These are phyloP conservation scores for Fusarium robinianum DNA, from an alignment of 2,329 filamentous ascomycete genomes.

Conservation along the genomic window DNA sequence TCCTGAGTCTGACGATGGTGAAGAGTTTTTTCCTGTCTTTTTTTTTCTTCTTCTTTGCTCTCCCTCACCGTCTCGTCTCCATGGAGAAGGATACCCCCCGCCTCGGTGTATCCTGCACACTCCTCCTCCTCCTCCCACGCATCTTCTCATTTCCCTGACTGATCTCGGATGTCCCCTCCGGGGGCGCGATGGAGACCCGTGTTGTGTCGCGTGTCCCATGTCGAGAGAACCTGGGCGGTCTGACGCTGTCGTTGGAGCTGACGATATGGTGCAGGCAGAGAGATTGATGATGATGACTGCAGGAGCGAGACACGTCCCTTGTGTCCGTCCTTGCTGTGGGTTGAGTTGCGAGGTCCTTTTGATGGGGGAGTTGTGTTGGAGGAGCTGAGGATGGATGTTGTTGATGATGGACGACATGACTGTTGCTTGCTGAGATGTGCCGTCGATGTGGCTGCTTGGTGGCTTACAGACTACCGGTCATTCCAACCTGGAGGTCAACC, in stretches of 20 bases:
- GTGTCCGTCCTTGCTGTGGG: too few species aligned
- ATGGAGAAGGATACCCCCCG: slow-evolving; percentile 17
- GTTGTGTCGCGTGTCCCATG: slow-evolving; percentile 8
- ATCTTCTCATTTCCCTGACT: slow-evolving; percentile 5
- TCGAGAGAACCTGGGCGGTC: slow-evolving; percentile 15
- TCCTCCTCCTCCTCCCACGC: slow-evolving; percentile 20
- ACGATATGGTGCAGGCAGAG: slow-evolving; percentile 16
- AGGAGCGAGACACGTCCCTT: too few species aligned
- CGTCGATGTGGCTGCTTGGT: slow-evolving; percentile 2
- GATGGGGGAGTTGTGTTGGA: too few species aligned
- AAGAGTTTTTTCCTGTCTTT: slow-evolving; percentile 9
- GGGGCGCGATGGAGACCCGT: too few species aligned
- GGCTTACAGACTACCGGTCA: slow-evolving; percentile 3
- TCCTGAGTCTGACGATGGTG: slow-evolving; percentile 17
- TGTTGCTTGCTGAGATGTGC: too few species aligned
- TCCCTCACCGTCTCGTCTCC: slow-evolving; percentile 14
- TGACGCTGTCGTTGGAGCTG: background rate
- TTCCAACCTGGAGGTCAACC: background rate
- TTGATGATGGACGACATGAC: too few species aligned
- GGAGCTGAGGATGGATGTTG: slow-evolving; percentile 8
- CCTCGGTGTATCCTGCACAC: slow-evolving; percentile 11
- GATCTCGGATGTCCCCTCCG: too few species aligned
- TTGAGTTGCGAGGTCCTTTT: too few species aligned
- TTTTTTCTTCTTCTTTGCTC: slow-evolving; percentile 1
- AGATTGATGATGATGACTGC: slow-evolving; percentile 8